These are phyloP conservation scores for Botrytis aclada DNA, from an alignment of 2,329 filamentous ascomycete genomes.

Conservation along the genomic window DNA sequence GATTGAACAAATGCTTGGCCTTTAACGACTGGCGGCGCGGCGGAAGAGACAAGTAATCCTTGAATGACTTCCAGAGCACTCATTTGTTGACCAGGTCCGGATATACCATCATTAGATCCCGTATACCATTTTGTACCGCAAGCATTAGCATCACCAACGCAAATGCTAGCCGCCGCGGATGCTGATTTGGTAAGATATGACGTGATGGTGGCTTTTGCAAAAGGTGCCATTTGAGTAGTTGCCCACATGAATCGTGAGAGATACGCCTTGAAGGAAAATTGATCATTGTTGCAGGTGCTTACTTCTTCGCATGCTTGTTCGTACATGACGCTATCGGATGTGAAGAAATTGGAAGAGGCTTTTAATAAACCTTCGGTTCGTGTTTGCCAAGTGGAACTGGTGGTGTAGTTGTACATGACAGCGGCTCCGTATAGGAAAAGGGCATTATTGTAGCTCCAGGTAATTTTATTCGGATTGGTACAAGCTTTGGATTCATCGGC, in stretches of 20 bases:
- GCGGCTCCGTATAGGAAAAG: conserved; percentile 65
- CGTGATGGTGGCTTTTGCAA: conserved; percentile 48
- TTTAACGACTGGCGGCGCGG: conserved; percentile 29
- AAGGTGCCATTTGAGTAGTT: conserved; percentile 55
- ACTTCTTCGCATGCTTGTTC: conserved; percentile 63
- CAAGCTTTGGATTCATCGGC: conserved; percentile 52
- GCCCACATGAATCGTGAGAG: conserved; percentile 63
- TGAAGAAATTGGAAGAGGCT: conserved; percentile 53
- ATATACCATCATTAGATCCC: conserved; percentile 52
- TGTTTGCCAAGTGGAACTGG: conserved; percentile 51
- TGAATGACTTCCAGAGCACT: conserved; percentile 62
- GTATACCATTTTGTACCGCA: conserved; percentile 63
- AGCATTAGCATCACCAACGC: conserved; percentile 52
- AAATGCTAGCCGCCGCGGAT: conserved; percentile 53
- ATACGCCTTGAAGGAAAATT: conserved; percentile 67
- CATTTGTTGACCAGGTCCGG: conserved; percentile 62
- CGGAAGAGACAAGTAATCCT: conserved; percentile 49
- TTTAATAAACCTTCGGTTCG: conserved; percentile 52
- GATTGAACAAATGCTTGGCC: conserved; percentile 22
- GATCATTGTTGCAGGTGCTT: conserved; percentile 58
- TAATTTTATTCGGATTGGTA: conserved; percentile 48
- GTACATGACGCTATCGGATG: conserved; percentile 58
- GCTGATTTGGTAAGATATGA: conserved; percentile 51
- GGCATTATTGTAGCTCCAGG: conserved; percentile 65
- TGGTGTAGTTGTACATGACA: conserved; percentile 59